Evolutionary conservation across 2,329 filamentous ascomycete genomes (phyloP), one percentile per base, ranked within the genome.

Genomic region (Fusarium graminum): DNA sequence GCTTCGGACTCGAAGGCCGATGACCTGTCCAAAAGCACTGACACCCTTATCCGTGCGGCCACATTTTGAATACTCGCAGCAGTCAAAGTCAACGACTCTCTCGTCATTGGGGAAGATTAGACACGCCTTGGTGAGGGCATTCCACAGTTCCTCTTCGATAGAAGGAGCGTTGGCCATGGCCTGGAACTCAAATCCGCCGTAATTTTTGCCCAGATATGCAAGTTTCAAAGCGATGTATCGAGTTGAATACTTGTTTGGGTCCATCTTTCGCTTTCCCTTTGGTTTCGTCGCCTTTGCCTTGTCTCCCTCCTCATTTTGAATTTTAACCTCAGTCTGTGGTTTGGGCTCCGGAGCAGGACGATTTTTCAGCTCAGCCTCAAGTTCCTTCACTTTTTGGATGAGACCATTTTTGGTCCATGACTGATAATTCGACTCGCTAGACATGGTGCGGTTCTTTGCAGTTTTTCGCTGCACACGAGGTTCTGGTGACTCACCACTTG

Each of bases 11-110:
- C 90, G 82, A 39, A 99, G 80, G 1, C 89, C 91, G 73, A 99
- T 88, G 57, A 99, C 95, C 81, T 99, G 95, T 0, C 95, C 95
- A 80, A 99, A 99, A 4, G 95, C 94, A 78, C 93, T 97, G 34
- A 99, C 95, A 13, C 95, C 95, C 52, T 89, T 85, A 76, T 99
- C 95, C 17, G 95, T 99, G 65, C 95, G 85, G 3, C 95, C 95
- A 74, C 94, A 97, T 78, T 99, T 99, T 34, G 92, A 93, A 78
- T 98, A 99, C 63, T 97, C 92, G 77, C 89, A 94, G 9, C 90
- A 89, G 32, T 92, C 88, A 85, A 93, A 97, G 77, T 92, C 90
- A 26, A 97, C 82, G 52, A 85, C 80, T 11, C 87, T 83, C 17
- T 83, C 83, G 69, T 83, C 82, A 59, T 85, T 80, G 16, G 93